Evolutionary conservation across 2,329 filamentous ascomycete species (phyloP).

Genomic region (Diplodia corticola): DNA sequence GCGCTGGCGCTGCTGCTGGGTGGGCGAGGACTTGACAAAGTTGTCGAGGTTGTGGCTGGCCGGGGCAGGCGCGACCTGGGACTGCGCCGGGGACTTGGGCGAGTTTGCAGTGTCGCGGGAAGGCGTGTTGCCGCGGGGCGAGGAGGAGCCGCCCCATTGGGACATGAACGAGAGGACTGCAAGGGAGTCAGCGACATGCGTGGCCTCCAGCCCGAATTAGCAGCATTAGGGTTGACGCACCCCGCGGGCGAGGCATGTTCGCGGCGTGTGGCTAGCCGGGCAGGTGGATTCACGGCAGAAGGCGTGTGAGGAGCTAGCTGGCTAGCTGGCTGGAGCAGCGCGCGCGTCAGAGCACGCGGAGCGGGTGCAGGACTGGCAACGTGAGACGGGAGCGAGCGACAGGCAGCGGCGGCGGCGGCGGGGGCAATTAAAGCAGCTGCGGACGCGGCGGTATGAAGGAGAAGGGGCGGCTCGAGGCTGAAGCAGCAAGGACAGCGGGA

Average conservation of each 20-base stretch:
- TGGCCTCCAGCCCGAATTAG: conserved; percentile 2
- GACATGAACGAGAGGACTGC: conserved; percentile 88
- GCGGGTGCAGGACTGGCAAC: background rate
- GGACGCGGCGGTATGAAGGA: background rate
- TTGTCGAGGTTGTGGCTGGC: conserved; percentile 36
- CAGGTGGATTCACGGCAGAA: conserved; percentile 3
- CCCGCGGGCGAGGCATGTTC: conserved; percentile 38
- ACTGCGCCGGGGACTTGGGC: conserved; percentile 21
- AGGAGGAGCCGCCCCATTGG: conserved; percentile 58
- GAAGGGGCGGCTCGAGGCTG: conserved; percentile 10
- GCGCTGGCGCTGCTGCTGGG: conserved; percentile 43
- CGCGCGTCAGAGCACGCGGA: conserved; percentile 11
- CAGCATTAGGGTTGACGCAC: conserved; percentile 8
- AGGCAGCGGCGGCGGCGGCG: background rate
- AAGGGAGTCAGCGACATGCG: conserved; percentile 24
- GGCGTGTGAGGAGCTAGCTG: background rate
- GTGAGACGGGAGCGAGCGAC: conserved; percentile 14
- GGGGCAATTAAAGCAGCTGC: background rate
- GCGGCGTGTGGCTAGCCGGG: conserved; percentile 4
- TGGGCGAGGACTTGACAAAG: conserved; percentile 33
- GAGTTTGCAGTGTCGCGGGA: conserved; percentile 33
- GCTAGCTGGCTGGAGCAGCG: conserved; percentile 8
- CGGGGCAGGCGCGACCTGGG: conserved; percentile 28
- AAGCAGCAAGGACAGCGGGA: background rate
- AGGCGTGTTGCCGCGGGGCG: conserved; percentile 29